These are phyloP conservation scores for Colletotrichum sp. DNA, from an alignment of 2,329 filamentous ascomycete species.

Conservation along the genomic window DNA sequence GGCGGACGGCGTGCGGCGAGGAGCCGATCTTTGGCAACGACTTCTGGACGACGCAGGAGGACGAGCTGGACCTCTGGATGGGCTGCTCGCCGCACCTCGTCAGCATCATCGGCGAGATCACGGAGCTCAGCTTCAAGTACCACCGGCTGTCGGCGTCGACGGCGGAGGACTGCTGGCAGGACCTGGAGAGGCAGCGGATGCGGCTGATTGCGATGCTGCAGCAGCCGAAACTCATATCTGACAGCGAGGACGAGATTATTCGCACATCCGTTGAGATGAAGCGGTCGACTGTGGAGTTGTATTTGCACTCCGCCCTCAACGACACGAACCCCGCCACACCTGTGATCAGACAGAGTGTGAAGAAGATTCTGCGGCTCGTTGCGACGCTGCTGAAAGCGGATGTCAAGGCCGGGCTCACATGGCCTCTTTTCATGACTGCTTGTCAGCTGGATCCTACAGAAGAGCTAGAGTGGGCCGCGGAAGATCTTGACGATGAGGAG, in stretches of 20 bases:
- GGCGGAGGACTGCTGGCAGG: slow-evolving; percentile 9
- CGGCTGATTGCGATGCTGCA: neutral
- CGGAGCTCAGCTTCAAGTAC: slow-evolving; percentile 41
- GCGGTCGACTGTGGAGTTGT: slow-evolving; percentile 43
- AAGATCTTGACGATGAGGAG: slow-evolving; percentile 17
- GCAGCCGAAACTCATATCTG: neutral
- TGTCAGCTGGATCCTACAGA: slow-evolving; percentile 43
- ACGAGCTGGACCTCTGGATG: slow-evolving; percentile 45
- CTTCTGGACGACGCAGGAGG: slow-evolving; percentile 43
- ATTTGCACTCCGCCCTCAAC: slow-evolving; percentile 45
- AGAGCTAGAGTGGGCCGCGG: slow-evolving; percentile 32
- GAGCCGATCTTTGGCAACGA: slow-evolving; percentile 45
- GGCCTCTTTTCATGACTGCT: slow-evolving; percentile 47
- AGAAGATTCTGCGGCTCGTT: slow-evolving; percentile 37
- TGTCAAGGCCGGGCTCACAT: slow-evolving; percentile 38
- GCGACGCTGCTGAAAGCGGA: slow-evolving; percentile 35
- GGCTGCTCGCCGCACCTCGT: slow-evolving; percentile 47
- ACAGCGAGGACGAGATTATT: slow-evolving; percentile 35
- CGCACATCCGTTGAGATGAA: slow-evolving; percentile 44
- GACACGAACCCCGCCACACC: slow-evolving; percentile 42
- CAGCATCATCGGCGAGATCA: slow-evolving; percentile 44
- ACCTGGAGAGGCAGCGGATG: slow-evolving; percentile 9
- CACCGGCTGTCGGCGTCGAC: slow-evolving; percentile 22
- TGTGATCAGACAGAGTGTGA: slow-evolving; percentile 26
- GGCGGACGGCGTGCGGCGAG: slow-evolving; percentile 48